Conservation (phyloP, 805 yeast genomes). For the Yamadazyma ubonensis region DNA sequence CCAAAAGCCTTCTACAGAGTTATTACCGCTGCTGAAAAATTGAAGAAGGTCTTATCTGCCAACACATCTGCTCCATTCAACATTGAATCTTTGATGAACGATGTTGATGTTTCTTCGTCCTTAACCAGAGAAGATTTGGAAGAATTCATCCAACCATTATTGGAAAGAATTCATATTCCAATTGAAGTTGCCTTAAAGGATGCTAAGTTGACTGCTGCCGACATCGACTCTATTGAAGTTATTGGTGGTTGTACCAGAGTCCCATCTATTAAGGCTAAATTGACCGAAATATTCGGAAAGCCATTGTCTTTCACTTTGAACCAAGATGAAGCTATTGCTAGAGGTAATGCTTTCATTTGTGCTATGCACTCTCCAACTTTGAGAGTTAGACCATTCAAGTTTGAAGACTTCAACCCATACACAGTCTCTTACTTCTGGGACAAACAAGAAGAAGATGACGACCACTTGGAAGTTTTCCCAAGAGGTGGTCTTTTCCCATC, state of each 20-base stretch:
- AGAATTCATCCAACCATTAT: conserved; percentile 79
- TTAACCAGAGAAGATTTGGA: conserved; percentile 91
- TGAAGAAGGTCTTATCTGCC: conserved; percentile 96
- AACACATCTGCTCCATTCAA: conserved; percentile 91
- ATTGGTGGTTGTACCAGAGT: conserved; percentile 99
- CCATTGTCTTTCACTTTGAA: conserved; percentile 90
- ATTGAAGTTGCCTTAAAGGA: conserved; percentile 76
- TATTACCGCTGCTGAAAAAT: conserved; percentile 83
- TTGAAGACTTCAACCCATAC: conserved; percentile 89
- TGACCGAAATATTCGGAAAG: conserved; percentile 79
- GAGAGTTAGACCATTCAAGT: conserved; percentile 98
- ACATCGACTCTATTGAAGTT: conserved; percentile 87
- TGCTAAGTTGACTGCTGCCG: conserved; percentile 70
- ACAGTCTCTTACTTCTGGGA: conserved; percentile 96
- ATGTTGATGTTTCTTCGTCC: conserved; percentile 89
- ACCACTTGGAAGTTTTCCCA: conserved; percentile 95
- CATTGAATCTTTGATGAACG: conserved; percentile 96
- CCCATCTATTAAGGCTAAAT: conserved; percentile 83
- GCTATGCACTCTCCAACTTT: conserved; percentile 99
- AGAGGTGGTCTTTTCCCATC: conserved; percentile 90
- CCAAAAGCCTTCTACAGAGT: conserved; percentile 96
- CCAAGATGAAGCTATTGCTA: conserved; percentile 99
- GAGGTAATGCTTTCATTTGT: conserved; percentile 98
- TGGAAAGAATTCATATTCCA: conserved; percentile 74
- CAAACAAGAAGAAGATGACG: conserved; percentile 86